Conservation (phyloP, 805 yeast genomes). For the Metschnikowia gelsemii region DNA sequence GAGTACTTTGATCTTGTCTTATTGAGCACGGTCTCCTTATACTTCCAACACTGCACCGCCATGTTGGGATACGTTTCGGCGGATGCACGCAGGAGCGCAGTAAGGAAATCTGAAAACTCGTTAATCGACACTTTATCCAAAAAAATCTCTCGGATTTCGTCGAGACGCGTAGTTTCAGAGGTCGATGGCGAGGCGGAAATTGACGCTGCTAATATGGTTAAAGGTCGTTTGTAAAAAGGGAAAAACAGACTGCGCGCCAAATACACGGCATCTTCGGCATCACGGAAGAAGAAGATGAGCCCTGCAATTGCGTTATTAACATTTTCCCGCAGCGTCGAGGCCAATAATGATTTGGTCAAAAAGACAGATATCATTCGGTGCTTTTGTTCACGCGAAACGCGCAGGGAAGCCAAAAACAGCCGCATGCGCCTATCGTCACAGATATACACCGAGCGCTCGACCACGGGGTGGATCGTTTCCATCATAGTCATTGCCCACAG, state of each 20-base stretch:
- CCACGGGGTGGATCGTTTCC: slow-evolving; percentile 22
- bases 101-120: slow-evolving; percentile 7
- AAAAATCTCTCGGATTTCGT: background rate
- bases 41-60: slow-evolving; percentile 23
- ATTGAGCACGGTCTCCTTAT: slow-evolving; percentile 16
- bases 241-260: background rate
- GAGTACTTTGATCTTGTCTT: background rate
- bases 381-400: slow-evolving; percentile 17
- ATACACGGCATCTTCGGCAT: slow-evolving; percentile 3
- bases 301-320: background rate
- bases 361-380: slow-evolving; percentile 22
- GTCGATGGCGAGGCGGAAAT: background rate
- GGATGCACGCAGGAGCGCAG: slow-evolving; percentile 5
- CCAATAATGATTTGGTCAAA: slow-evolving; percentile 21
- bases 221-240: slow-evolving; percentile 6
- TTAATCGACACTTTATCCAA: background rate
- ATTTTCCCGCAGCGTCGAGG: background rate
- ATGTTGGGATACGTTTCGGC: slow-evolving; percentile 7
- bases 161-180: background rate
- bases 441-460: background rate
- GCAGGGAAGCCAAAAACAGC: slow-evolving; percentile 19
- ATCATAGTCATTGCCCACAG: slow-evolving; percentile 19
- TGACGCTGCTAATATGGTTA: slow-evolving; percentile 1
- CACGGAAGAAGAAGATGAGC: background rate
- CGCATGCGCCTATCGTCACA: slow-evolving; percentile 1